Base-by-base conservation (phyloP, 2,329 filamentous ascomycete species). In the Penicillium sp. region DNA sequence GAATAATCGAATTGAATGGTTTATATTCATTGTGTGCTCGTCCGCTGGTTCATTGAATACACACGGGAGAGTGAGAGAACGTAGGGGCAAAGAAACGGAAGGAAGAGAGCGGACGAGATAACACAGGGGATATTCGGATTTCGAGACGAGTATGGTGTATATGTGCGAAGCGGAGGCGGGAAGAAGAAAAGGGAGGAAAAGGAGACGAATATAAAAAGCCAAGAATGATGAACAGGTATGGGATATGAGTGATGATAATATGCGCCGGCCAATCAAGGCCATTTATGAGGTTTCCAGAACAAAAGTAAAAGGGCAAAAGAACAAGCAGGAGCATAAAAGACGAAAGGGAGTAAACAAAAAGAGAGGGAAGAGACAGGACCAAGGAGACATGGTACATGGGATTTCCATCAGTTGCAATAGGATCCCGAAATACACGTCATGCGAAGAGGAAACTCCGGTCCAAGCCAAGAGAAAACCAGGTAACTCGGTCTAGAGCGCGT, bases 341-440 rank as follows among this genome's bases (percentile, higher is more conserved):
- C 40, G 34, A 44, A 29, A 42, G 43, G 48, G 36, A 45, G 19
- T 51, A 37, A 51, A 10, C 46, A 39, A 45, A 54, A 45, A 45
- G 46, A 48, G 50, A 44, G 49, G 34, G 48, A 48, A 51, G 40
- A 31, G 39, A 36, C 21, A 52, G 31, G 57, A 54, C 56, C 60
- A 61, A 65, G 48, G 60, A 65, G 49, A 65, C 62, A 64, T 65
- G 62, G 62, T 65, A 64, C 62, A 65, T 60, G 56, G 63, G 61
- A 58, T 56, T 56, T 51, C 46, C 45, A 33, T 16, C 49, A 56
- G 48, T 24, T 51, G 36, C 34, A 51, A 48, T 33, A 57, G 55
- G 54, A 52, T 60, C 63, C 60, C 56, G 51, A 59, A 62, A 63
- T 52, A 47, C 48, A 65, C 51, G 48, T 48, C 36, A 18, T 53